Percentiles rank a stretch among this genome's conserved stretches.
phyloP scores from a whole-genome alignment of 352 stramenopile species.

The Globisporangium lucens region DNA sequence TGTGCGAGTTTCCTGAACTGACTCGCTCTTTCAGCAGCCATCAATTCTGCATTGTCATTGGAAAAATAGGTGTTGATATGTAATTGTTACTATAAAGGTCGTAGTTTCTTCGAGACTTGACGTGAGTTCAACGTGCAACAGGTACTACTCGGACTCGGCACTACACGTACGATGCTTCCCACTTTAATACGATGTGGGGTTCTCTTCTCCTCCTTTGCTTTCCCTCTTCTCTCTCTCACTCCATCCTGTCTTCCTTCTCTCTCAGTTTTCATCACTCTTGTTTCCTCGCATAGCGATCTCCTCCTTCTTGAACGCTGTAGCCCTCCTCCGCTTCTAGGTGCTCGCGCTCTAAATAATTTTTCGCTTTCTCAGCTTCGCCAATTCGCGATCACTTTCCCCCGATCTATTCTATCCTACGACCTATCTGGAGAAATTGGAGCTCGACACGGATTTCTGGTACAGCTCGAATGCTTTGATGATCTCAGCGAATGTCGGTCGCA shows the following conservation, averaged over 20 bases:
- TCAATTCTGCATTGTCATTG: background rate
- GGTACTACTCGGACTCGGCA: background rate
- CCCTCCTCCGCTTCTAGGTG: background rate
- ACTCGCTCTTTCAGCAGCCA: background rate
- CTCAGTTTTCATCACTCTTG: background rate
- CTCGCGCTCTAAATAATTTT: constrained; percentile 12
- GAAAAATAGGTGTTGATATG: background rate
- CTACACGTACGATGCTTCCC: background rate
- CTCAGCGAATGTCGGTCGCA: constrained; percentile 67
- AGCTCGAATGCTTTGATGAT: constrained; percentile 56
- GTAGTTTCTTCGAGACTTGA: constrained; percentile 3
- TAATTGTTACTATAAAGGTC: background rate
- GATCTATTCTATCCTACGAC: constrained; percentile 1
- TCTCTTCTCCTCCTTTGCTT: background rate
- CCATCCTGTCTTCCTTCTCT: constrained; percentile 19
- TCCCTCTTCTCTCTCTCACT: background rate
- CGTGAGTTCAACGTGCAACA: background rate
- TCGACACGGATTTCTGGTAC: constrained; percentile 22
- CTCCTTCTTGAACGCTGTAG: constrained; percentile 6
- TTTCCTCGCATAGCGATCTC: background rate
- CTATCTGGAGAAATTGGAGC: constrained; percentile 13
- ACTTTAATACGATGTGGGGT: background rate
- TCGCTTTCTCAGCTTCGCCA: constrained; percentile 6
- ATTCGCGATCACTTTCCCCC: background rate
- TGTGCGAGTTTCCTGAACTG: background rate